Percentiles rank a stretch among this genome's conserved stretches.
phyloP scores from a whole-genome alignment of 352 stramenopile genomes.

The Phytophthora macrochlamydospora region DNA sequence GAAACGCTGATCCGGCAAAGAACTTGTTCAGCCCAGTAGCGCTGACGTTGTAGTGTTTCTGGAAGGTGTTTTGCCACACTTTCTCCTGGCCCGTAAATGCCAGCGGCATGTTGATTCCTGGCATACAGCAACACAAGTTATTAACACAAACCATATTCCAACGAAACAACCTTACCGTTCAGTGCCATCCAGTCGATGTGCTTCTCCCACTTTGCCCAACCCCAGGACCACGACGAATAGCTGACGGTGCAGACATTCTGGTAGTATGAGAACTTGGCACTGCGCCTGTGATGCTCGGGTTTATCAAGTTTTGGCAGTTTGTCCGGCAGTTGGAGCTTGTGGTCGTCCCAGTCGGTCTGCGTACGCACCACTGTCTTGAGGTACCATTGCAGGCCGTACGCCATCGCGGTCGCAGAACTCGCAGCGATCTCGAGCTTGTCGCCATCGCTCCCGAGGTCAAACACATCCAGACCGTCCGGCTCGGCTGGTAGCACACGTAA shows the following conservation, averaged over 20 bases:
- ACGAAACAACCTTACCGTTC: conserved; percentile 51
- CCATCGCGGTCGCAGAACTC: conserved; percentile 64
- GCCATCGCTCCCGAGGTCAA: conserved; percentile 52
- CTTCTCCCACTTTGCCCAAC: conserved; percentile 87
- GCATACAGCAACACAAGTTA: not conserved
- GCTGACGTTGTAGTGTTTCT: conserved; percentile 78
- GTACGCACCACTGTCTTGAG: conserved; percentile 74
- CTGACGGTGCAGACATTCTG: conserved; percentile 93
- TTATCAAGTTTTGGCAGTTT: conserved; percentile 49
- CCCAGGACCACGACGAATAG: conserved; percentile 91
- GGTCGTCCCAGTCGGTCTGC: conserved; percentile 84
- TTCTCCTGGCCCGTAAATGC: conserved; percentile 91
- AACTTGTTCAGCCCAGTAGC: conserved; percentile 84
- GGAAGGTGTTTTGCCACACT: conserved; percentile 88
- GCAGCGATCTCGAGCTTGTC: conserved; percentile 62
- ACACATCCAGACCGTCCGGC: conserved; percentile 58
- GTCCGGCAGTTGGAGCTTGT: conserved; percentile 63
- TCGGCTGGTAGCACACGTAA: conserved; percentile 49
- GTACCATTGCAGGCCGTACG: conserved; percentile 81
- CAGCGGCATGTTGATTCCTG: conserved; percentile 90
- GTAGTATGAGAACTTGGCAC: conserved; percentile 88
- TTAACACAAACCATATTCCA: not conserved
- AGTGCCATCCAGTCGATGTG: conserved; percentile 94
- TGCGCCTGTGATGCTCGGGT: conserved; percentile 53
- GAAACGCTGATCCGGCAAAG: conserved; percentile 88